phyloP scores from a whole-genome alignment of 2,329 filamentous ascomycete genomes.

The Curvularia verruculosa region DNA sequence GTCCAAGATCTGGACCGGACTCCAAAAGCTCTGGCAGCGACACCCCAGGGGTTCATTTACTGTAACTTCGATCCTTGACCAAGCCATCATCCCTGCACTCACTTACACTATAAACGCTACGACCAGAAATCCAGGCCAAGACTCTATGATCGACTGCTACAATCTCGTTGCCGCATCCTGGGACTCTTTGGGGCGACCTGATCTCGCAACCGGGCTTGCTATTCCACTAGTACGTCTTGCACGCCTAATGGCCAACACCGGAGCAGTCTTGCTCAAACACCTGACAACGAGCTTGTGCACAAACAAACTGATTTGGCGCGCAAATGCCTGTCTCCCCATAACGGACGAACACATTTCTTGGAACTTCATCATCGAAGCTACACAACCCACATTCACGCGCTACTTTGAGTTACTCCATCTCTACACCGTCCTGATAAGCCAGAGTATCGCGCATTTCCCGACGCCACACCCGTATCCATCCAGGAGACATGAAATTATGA shows the following conservation, averaged over 20 bases:
- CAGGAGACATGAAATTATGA: conserved; percentile 32
- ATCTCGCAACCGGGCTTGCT: conserved; percentile 31
- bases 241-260: conserved; percentile 36
- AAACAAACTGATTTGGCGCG: conserved; percentile 37
- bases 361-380: conserved; percentile 31
- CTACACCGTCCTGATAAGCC: conserved; percentile 42
- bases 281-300: conserved; percentile 30
- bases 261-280: conserved; percentile 29
- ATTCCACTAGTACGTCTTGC: conserved; percentile 40
- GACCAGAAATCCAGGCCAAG: conserved; percentile 1
- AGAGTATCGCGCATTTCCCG: conserved; percentile 31
- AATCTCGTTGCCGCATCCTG: conserved; percentile 34
- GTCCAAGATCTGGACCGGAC: conserved; percentile 25
- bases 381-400: conserved; percentile 15
- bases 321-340: conserved; percentile 35
- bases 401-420: conserved; percentile 38
- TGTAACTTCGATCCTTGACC: conserved; percentile 26
- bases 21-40: conserved; percentile 29
- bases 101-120: conserved; percentile 10
- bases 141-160: conserved; percentile 30
- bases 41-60: conserved; percentile 26
- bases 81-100: conserved; percentile 33
- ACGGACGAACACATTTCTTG: conserved; percentile 27
- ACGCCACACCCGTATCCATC: conserved; percentile 15
- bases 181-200: conserved; percentile 34